These are phyloP conservation scores for Penium margaritaceum DNA, from an alignment of 139 green algal genomes.

Conservation along the genomic window DNA sequence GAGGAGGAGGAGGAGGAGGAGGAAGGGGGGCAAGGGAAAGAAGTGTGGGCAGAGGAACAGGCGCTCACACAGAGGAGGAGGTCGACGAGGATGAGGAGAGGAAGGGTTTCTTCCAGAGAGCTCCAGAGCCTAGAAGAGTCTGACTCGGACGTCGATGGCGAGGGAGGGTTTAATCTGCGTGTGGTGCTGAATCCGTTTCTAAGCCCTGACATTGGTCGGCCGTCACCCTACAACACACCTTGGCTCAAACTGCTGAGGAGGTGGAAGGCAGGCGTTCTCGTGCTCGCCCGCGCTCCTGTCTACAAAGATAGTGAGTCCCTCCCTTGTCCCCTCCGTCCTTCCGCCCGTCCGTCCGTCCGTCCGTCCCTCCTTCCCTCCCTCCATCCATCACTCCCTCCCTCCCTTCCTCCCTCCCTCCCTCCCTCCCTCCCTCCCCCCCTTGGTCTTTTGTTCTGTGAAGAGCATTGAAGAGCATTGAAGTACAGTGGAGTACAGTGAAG, in stretches of 20 bases:
- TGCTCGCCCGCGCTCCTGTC: too few species aligned
- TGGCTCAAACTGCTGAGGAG: constrained; percentile 6
- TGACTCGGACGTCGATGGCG: background rate
- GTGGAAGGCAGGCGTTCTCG: too few species aligned
- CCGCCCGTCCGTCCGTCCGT: background rate
- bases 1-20: background rate
- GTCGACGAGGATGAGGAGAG: background rate
- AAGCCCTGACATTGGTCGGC: background rate
- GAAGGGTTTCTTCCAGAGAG: background rate
- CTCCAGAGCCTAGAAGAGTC: background rate
- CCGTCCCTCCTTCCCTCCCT: too few species aligned
- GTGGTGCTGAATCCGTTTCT: constrained; percentile 25
- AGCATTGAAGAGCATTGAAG: too few species aligned
- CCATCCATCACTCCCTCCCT: too few species aligned
- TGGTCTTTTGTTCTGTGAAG: too few species aligned
- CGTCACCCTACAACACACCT: constrained; percentile 3
- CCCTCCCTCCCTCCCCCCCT: too few species aligned
- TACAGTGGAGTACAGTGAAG: too few species aligned
- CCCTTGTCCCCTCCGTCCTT: background rate
- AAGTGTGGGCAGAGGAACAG: too few species aligned
- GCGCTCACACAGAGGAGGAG: too few species aligned
- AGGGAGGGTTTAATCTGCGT: constrained; percentile 1
- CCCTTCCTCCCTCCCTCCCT: background rate
- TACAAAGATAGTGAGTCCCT: constrained; percentile 6
- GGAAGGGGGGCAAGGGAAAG: too few species aligned